Base-by-base conservation (phyloP, 2,329 filamentous ascomycete species). In the Cladobotryum protrusum region DNA sequence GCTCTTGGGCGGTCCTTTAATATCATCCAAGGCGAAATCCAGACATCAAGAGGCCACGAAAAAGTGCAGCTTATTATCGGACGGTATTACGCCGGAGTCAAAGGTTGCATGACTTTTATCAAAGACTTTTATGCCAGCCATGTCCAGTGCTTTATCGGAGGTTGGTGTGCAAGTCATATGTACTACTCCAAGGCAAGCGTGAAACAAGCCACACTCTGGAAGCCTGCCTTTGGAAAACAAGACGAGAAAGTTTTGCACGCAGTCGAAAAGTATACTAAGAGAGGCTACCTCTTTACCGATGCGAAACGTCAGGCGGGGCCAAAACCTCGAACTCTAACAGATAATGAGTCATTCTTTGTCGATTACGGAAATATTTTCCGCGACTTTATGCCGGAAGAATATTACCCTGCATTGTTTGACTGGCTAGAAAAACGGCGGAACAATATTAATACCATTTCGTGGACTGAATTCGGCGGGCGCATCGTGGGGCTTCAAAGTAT, bases 11-110 rank as follows among this genome's bases (percentile, higher is more conserved):
- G 14, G 11, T 34, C 36, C 12, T 48, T 48, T n/a, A 54, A 17
- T 34, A 45, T 50, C 17, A 36, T 54, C 5, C 5, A 50, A 1
- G 42, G 50, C 11, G 15, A 5, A 14, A 37, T 54, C 7, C 9
- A 35, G 2, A 50, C 44, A 18, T 7, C 6, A 5, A 41, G 37
- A n/a, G 47, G 50, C 4, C 8, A 1, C 19, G 15, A 52, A 34
- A 48, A 34, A 37, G 50, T 54, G 6, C 17, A 50, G 20, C 50
- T 54, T 6, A 50, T 54, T 11, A 50, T 54, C 43, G n/a, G 47
- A 1, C 48, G 20, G 5, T 20, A 34, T 24, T 42, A 37, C 19
- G 19, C 11, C 14, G 35, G 44, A 19, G 40, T 50, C 5, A 52
- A 45, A 12, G 47, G 50, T 37, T 48, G 45, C 9, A 55, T 53